phyloP scores from a whole-genome alignment of 2,329 filamentous ascomycete species.

The Cladosporium halotolerans region DNA sequence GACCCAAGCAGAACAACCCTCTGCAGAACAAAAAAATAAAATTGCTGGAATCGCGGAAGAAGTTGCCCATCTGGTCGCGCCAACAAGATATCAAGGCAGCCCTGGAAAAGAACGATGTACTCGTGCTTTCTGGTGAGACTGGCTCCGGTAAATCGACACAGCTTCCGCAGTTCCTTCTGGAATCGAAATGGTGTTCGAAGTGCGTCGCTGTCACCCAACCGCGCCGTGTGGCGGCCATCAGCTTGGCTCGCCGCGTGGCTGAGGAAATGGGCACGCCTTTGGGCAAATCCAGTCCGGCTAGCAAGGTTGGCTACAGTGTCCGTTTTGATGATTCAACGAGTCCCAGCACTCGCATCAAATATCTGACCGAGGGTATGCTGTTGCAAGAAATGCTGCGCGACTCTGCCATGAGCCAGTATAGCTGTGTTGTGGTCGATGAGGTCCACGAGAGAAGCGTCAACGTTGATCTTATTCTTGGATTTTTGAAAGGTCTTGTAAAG shows the following conservation, averaged over 20 bases:
- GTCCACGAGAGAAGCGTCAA: slow-evolving; percentile 95
- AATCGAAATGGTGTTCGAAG: slow-evolving; percentile 75
- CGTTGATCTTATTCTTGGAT: slow-evolving; percentile 84
- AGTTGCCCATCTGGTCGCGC: slow-evolving; percentile 75
- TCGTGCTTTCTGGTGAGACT: slow-evolving; percentile 87
- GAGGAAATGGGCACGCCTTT: slow-evolving; percentile 68
- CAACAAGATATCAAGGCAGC: slow-evolving; percentile 61
- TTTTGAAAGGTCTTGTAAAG: slow-evolving; percentile 70
- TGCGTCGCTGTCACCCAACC: slow-evolving; percentile 93
- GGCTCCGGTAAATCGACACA: slow-evolving; percentile 97
- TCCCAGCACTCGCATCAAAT: slow-evolving; percentile 82
- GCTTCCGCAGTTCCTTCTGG: slow-evolving; percentile 80
- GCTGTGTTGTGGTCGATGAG: slow-evolving; percentile 87
- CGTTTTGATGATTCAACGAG: slow-evolving; percentile 85
- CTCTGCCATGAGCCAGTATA: slow-evolving; percentile 75
- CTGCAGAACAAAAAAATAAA: slow-evolving; percentile 22
- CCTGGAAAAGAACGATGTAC: slow-evolving; percentile 58
- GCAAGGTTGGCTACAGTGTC: slow-evolving; percentile 83
- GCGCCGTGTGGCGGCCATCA: slow-evolving; percentile 86
- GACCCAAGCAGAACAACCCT: slow-evolving; percentile 8
- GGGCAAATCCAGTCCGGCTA: slow-evolving; percentile 52
- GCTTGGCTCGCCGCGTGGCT: slow-evolving; percentile 79
- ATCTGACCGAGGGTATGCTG: slow-evolving; percentile 91
- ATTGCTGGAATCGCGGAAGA: slow-evolving; percentile 45
- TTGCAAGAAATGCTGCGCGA: slow-evolving; percentile 89